Conservation (phyloP, 768 basidiomycete genomes). For the Mycena floridula region DNA sequence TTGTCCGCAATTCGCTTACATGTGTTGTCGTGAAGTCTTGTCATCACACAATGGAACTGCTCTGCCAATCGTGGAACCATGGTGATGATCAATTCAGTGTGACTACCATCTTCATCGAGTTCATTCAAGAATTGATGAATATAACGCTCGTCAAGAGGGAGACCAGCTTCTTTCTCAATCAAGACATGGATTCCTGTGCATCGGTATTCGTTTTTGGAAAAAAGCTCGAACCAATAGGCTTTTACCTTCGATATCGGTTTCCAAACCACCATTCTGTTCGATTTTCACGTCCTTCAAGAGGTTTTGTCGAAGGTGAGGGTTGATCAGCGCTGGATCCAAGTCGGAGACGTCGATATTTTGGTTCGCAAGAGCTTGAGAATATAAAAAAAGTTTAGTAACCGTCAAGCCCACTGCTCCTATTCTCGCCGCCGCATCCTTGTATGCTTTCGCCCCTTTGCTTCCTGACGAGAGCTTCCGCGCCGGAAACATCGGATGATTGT, state of each 20-base stretch:
- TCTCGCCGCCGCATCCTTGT: too few species aligned
- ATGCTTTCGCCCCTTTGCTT: too few species aligned
- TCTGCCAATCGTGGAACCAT: neutral
- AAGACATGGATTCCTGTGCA: neutral
- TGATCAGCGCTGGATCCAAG: neutral
- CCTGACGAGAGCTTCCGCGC: too few species aligned
- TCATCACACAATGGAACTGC: neutral
- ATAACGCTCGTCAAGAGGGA: neutral
- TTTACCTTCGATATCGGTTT: neutral
- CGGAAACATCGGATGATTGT: too few species aligned
- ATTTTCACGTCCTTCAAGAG: neutral
- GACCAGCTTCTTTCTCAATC: neutral
- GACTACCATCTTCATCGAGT: neutral
- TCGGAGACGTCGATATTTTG: neutral
- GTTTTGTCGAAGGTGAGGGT: neutral
- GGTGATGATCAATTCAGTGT: neutral
- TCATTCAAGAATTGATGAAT: neutral
- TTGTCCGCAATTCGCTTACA: neutral
- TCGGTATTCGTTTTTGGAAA: neutral
- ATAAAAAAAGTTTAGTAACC: neutral
- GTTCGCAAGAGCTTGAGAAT: neutral
- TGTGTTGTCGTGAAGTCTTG: constrained; percentile 4
- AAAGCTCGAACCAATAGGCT: neutral
- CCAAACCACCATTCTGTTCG: neutral
- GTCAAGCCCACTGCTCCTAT: neutral